Conservation (phyloP, 805 yeast genomes). For the Limtongozyma cylindracea region DNA sequence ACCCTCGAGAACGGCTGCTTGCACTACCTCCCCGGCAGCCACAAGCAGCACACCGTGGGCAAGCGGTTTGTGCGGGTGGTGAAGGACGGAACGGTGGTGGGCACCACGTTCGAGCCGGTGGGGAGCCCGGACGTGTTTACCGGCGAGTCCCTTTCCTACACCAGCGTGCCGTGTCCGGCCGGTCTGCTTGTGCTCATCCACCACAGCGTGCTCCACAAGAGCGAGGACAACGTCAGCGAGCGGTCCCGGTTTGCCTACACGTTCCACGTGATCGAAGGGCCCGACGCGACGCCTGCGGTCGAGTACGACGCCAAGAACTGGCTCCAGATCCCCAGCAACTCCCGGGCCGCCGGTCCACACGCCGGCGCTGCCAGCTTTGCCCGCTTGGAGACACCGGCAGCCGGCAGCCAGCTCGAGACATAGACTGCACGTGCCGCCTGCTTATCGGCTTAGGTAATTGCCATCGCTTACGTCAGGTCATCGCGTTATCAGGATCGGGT, state of each 20-base stretch:
- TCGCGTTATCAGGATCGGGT: no score
- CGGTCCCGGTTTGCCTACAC: constrained; percentile 54
- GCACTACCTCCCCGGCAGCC: constrained; percentile 47
- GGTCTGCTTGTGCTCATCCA: constrained; percentile 52
- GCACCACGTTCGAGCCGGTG: constrained; percentile 28
- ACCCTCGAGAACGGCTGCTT: constrained; percentile 42
- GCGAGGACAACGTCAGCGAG: constrained; percentile 27
- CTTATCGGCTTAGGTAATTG: no score
- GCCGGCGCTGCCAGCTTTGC: no score
- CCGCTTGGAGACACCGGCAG: no score
- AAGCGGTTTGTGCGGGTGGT: constrained; percentile 39
- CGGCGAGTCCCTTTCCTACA: constrained; percentile 9
- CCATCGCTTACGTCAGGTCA: no score
- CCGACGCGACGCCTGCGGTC: no score
- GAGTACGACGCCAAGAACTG: constrained; percentile 45
- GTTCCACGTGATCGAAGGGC: constrained; percentile 60
- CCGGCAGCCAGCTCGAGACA: no score
- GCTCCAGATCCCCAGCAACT: constrained; percentile 73
- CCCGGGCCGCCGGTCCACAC: no score
- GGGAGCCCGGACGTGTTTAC: constrained; percentile 8
- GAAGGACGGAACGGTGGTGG: constrained; percentile 18
- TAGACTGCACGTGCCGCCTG: no score
- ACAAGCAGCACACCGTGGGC: constrained; percentile 24
- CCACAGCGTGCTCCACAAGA: constrained; percentile 47
- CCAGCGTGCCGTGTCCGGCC: constrained; percentile 33